Conservation (phyloP, 345 rosid species). For the Boechera divaricarpa region DNA sequence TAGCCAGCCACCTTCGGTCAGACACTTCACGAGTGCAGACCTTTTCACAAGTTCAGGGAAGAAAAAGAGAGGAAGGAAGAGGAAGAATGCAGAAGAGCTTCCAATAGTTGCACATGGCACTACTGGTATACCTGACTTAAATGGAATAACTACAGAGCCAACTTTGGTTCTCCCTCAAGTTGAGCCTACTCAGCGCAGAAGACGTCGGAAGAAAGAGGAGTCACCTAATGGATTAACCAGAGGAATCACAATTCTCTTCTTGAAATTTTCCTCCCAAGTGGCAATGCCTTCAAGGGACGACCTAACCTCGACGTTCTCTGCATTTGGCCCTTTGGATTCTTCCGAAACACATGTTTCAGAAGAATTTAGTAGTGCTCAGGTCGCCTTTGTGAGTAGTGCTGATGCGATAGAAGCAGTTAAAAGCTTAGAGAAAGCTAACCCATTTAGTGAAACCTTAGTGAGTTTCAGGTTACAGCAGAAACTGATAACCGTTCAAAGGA, state of each 20-base stretch:
- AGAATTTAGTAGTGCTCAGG: conserved; percentile 57
- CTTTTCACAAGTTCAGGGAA: conserved; percentile 37
- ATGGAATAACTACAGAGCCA: conserved; percentile 53
- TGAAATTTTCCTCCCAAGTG: conserved; percentile 65
- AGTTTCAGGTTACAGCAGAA: conserved; percentile 54
- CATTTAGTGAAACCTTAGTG: conserved; percentile 57
- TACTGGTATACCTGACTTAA: conserved; percentile 65
- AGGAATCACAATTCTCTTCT: conserved; percentile 63
- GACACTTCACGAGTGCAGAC: conserved; percentile 39
- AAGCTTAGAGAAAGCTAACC: conserved; percentile 64
- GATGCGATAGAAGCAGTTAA: conserved; percentile 67
- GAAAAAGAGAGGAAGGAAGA: conserved; percentile 62
- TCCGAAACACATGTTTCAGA: conserved; percentile 56
- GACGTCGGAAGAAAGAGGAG: conserved; percentile 54
- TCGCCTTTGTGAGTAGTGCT: conserved; percentile 56
- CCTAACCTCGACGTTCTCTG: conserved; percentile 57
- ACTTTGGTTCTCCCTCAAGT: conserved; percentile 37
- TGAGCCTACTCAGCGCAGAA: conserved; percentile 51
- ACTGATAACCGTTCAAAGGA: conserved; percentile 33
- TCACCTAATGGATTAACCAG: conserved; percentile 46
- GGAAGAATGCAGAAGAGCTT: conserved; percentile 47
- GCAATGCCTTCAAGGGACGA: conserved; percentile 71
- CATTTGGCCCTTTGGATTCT: conserved; percentile 72
- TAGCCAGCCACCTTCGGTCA: conserved; percentile 41
- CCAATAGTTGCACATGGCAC: conserved; percentile 24